Evolutionary conservation across 1,284 basidiomycete genomes (phyloP).

Genomic region (Melampsora americana): DNA sequence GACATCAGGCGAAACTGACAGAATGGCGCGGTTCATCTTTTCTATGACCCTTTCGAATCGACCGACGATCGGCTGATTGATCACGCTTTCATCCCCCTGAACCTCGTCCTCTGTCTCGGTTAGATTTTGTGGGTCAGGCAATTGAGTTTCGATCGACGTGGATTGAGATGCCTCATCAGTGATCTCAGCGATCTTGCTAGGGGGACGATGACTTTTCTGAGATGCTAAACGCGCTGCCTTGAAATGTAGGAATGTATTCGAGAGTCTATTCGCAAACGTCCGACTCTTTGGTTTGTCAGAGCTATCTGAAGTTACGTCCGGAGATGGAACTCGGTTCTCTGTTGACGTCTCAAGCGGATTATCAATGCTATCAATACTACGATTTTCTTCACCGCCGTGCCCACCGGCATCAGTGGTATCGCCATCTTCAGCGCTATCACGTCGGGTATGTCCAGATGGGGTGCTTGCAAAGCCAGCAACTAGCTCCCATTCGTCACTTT

Average conservation of each 20-base stretch:
- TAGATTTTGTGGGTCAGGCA: not conserved
- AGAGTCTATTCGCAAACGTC: not conserved
- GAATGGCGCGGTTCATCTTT: conserved; percentile 43
- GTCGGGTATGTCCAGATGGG: not conserved
- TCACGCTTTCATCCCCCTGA: not conserved
- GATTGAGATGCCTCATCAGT: not conserved
- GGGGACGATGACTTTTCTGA: not conserved
- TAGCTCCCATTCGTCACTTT: not conserved
- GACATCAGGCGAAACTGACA: conserved; percentile 43
- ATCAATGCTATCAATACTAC: not conserved
- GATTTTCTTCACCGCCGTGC: not conserved
- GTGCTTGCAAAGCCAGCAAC: not conserved
- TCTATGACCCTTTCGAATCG: conserved; percentile 47
- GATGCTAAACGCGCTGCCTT: not conserved
- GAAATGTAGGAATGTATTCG: not conserved
- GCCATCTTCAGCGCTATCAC: not conserved
- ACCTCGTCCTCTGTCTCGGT: not conserved
- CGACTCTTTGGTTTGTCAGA: not conserved
- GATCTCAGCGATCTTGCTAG: not conserved
- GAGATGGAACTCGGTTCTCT: not conserved
- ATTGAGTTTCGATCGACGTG: not conserved
- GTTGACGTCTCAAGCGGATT: no score
- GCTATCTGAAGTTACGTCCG: not conserved
- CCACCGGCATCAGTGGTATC: not conserved
- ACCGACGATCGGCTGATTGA: not conserved